Evolutionary conservation across 2,329 filamentous ascomycete species (phyloP).

Genomic region (Aspergillus pseudoglaucus): DNA sequence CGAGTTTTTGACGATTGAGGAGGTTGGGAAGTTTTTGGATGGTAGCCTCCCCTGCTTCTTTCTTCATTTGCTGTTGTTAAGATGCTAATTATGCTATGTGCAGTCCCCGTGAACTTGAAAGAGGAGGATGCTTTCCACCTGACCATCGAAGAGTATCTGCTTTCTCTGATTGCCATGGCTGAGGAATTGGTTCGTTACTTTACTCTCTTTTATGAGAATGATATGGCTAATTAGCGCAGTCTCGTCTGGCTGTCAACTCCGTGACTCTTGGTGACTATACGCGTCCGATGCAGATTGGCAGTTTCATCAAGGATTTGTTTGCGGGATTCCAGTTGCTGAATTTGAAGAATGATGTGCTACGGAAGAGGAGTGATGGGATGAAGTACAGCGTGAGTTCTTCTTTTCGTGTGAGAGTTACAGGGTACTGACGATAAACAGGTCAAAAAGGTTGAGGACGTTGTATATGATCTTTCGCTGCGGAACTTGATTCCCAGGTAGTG

Average conservation of each 20-base stretch:
- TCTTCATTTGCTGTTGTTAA: too few relatives aligned
- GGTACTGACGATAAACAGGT: constrained; percentile 45
- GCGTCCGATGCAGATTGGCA: constrained; percentile 78
- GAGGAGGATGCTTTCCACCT: constrained; percentile 87
- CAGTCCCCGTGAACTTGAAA: constrained; percentile 87
- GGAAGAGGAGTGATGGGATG: constrained; percentile 82
- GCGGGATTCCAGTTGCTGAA: constrained; percentile 96
- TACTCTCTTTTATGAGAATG: not conserved
- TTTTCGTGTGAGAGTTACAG: not conserved
- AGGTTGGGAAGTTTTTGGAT: constrained; percentile 71
- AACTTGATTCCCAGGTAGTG: constrained; percentile 61
- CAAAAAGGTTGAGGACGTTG: constrained; percentile 96
- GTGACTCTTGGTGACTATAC: constrained; percentile 86
- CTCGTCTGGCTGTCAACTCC: constrained; percentile 85
- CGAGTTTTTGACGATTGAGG: constrained; percentile 78
- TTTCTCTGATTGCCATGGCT: constrained; percentile 76
- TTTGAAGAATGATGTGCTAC: constrained; percentile 87
- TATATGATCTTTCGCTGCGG: constrained; percentile 86
- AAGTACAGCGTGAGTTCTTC: constrained; percentile 66
- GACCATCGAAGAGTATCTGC: constrained; percentile 94
- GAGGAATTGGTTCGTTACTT: constrained; percentile 64
- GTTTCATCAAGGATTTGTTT: constrained; percentile 91
- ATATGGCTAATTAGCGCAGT: constrained; percentile 32
- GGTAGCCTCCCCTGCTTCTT: constrained; percentile 52
- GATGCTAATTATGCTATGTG: constrained; percentile 1